Evolutionary conservation across 2,329 filamentous ascomycete genomes (phyloP).

Genomic region (Coniella vitis): DNA sequence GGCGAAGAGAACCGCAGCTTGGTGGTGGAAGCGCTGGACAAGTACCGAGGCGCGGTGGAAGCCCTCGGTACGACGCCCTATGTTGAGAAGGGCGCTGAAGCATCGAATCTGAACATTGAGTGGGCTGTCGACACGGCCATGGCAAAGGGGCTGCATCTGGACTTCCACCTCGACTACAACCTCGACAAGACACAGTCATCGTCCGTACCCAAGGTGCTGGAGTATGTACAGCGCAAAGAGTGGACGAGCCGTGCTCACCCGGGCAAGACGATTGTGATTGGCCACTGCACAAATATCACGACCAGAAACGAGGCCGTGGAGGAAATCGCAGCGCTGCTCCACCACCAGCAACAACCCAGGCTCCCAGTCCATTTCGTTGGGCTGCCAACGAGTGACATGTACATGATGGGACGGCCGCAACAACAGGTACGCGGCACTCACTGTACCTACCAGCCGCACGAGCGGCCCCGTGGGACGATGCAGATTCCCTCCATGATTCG

Average conservation of each 20-base stretch:
- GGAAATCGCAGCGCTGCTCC: slow-evolving; percentile 40
- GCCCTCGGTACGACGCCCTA: slow-evolving; percentile 65
- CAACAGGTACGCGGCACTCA: too few relatives aligned
- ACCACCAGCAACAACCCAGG: slow-evolving; percentile 25
- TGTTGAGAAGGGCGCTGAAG: slow-evolving; percentile 46
- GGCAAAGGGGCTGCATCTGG: slow-evolving; percentile 47
- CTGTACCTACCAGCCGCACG: slow-evolving; percentile 11
- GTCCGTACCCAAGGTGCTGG: slow-evolving; percentile 36
- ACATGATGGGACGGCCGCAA: slow-evolving; percentile 55
- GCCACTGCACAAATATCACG: slow-evolving; percentile 63
- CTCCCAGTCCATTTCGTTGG: slow-evolving; percentile 62
- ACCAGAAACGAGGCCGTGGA: slow-evolving; percentile 47
- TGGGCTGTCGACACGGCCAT: slow-evolving; percentile 55
- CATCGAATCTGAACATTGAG: slow-evolving; percentile 42
- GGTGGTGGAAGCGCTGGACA: slow-evolving; percentile 26
- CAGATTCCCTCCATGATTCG: slow-evolving; percentile 54
- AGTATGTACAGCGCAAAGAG: slow-evolving; percentile 7
- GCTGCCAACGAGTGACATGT: slow-evolving; percentile 63
- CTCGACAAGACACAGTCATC: slow-evolving; percentile 38
- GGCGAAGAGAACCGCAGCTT: slow-evolving; percentile 46
- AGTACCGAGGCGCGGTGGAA: slow-evolving; percentile 36
- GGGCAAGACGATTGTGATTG: slow-evolving; percentile 49
- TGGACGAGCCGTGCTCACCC: slow-evolving; percentile 39
- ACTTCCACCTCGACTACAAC: slow-evolving; percentile 69
- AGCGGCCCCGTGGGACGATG: slow-evolving; percentile 51